A percentile compares a stretch with the other conserved stretches of the same genome.
These are phyloP conservation scores for Cladophialophora yegresii DNA, from an alignment of 2,329 filamentous ascomycete species.

Conservation along the genomic window DNA sequence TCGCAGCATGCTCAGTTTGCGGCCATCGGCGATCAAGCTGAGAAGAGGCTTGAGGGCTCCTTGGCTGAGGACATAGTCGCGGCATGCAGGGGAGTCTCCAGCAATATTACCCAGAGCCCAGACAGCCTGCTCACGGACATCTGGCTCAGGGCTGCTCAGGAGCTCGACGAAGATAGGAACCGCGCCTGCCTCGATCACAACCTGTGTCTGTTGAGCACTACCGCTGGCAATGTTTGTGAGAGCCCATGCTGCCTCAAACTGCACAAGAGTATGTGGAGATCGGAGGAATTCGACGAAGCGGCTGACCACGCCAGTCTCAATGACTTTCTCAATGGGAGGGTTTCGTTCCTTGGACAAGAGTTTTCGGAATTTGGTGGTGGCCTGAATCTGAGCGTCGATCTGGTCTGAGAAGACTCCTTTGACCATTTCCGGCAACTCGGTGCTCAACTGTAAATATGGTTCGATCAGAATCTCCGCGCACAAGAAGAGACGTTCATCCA, in stretches of 20 bases:
- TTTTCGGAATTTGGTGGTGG: slow-evolving; percentile 98
- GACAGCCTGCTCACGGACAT: slow-evolving; percentile 96
- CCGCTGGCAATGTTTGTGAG: slow-evolving; percentile 99
- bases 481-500: slow-evolving; percentile 61
- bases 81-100: slow-evolving; percentile 94
- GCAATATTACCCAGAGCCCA: slow-evolving; percentile 99
- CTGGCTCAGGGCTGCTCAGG: slow-evolving; percentile 90
- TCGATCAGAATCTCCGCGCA: slow-evolving; percentile 7
- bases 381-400: slow-evolving; percentile 95
- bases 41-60: slow-evolving; percentile 90
- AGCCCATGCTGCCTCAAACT: slow-evolving; percentile 99
- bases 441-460: slow-evolving; percentile 69
- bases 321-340: slow-evolving; percentile 97
- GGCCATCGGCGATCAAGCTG: slow-evolving; percentile 88
- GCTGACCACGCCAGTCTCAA: slow-evolving; percentile 96
- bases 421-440: slow-evolving; percentile 98
- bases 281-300: slow-evolving; percentile 98
- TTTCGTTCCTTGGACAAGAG: slow-evolving; percentile 98
- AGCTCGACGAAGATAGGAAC: slow-evolving; percentile 99
- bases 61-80: slow-evolving; percentile 90
- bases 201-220: slow-evolving; percentile 94
- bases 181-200: slow-evolving; percentile 96
- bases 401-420: slow-evolving; percentile 97
- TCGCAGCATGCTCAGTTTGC: slow-evolving; percentile 97
- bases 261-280: slow-evolving; percentile 95